Evolutionary conservation across 1,284 basidiomycete genomes (phyloP), one percentile per base, ranked within the genome.

Genomic region (Cutaneotrichosporon cyanovorans): DNA sequence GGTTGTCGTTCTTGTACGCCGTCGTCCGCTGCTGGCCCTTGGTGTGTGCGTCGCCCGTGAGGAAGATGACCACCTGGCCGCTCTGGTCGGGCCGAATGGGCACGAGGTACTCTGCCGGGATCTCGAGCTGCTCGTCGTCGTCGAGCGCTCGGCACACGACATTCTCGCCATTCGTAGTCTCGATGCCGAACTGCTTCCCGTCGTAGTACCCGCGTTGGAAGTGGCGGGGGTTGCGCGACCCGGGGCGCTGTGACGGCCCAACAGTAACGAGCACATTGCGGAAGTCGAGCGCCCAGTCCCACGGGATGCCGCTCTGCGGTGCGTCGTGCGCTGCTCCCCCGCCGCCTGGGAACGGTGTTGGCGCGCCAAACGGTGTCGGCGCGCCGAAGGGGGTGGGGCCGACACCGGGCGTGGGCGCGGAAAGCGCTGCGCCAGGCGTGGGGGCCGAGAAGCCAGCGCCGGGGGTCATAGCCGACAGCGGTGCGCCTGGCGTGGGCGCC

Each of bases 381-480:
- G 72, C 74, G 52, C 59, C 69, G 21, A 71, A 76, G 32, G 75
- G 77, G 39, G 75, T 78, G 15, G 73, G 74, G 12, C 69, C 76
- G 45, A 65, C 69, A 23, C 56, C 53, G 18, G 50, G 52, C 2
- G 51, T 53, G 14, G 41, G 57, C 11, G 46, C 62, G 0, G 46
- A 52, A 37, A 39, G 41, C 3, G 20, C 48, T 14, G 30, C 42
- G 9, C 46, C 51, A 1, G 62, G 74, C 54, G 61, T 77, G 57
- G 57, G 73, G 51, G 54, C 69, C 21, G 67, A 58, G 48, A 65
- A 61, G 45, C 64, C 66, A 35, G 59, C 49, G 33, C 69, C 70
- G 5, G 74, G 76, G 6, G 74, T 76, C 6, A 69, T 62, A 2
- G 70, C 71, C 36, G 63, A 52, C 39, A 65, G 60, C 45, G 64